Conservation (phyloP, 495 filamentous ascomycete species). For the Aspergillus haitiensis region DNA sequence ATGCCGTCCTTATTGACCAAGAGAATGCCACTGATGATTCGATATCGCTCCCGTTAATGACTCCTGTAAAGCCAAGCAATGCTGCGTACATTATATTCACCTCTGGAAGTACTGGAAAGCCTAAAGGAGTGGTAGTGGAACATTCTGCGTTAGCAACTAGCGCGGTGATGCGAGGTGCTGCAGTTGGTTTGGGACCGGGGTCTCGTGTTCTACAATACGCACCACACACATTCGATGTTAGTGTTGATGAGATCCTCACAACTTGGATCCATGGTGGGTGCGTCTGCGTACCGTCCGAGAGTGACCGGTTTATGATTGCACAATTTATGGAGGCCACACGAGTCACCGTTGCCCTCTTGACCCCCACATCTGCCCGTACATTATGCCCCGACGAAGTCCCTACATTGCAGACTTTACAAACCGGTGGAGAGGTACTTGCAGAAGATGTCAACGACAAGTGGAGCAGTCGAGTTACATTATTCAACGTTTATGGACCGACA, state of each 20-base stretch:
- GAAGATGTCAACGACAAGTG: conserved; percentile 13
- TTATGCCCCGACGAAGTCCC: conserved; percentile 10
- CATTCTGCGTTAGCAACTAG: conserved; percentile 8
- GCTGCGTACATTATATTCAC: conserved; percentile 18
- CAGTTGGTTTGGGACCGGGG: conserved; percentile 8
- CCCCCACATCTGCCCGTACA: conserved; percentile 10
- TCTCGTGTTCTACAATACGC: conserved; percentile 45
- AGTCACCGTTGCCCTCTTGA: conserved; percentile 11
- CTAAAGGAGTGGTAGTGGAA: conserved; percentile 11
- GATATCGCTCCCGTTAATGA: background rate
- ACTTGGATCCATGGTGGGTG: conserved; percentile 23
- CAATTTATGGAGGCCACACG: conserved; percentile 7
- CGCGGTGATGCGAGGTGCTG: conserved; percentile 6
- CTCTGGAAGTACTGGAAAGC: conserved; percentile 14
- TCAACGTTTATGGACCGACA: conserved; percentile 16
- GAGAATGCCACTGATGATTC: background rate
- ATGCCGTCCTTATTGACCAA: conserved; percentile 5
- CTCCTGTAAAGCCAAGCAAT: conserved; percentile 1
- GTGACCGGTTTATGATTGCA: conserved; percentile 15
- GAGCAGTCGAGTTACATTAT: conserved; percentile 4
- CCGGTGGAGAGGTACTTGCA: conserved; percentile 8
- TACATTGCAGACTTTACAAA: background rate
- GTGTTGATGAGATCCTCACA: conserved; percentile 36
- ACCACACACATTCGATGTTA: conserved; percentile 45
- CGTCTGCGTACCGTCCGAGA: conserved; percentile 44